phyloP scores from a whole-genome alignment of 1,139 yeast species.

The Pichia sp. region DNA sequence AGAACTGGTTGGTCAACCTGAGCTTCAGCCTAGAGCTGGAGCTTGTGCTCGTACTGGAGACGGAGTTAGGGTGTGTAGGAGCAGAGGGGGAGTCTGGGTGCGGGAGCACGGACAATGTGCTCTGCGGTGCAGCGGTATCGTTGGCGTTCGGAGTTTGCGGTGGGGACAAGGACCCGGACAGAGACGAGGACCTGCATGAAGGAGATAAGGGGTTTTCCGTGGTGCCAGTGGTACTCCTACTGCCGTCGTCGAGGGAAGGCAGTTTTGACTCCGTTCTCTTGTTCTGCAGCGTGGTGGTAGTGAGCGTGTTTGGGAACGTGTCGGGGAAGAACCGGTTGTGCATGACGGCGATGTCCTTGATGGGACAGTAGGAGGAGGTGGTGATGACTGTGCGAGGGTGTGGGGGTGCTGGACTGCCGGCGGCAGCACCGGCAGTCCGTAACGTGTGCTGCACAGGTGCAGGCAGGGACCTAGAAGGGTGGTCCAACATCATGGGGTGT shows the following conservation, averaged over 20 bases:
- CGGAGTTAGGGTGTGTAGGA: neutral
- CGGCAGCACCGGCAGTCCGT: neutral
- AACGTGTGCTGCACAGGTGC: neutral
- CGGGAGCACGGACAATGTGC: too few relatives aligned
- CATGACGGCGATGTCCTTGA: constrained; percentile 4
- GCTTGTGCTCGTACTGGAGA: neutral
- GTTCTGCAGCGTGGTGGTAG: constrained; percentile 5
- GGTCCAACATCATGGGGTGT: neutral
- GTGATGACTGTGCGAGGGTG: neutral
- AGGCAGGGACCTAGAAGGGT: neutral
- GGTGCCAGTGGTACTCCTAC: too few relatives aligned
- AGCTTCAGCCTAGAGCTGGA: constrained; percentile 5
- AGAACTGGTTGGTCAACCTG: constrained; percentile 27
- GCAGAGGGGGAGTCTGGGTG: too few relatives aligned
- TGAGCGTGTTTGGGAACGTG: constrained; percentile 2
- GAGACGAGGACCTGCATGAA: neutral
- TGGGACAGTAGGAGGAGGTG: constrained; percentile 8
- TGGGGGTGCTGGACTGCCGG: neutral
- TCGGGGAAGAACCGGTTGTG: constrained; percentile 2
- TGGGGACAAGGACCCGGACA: neutral
- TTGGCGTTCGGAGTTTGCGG: neutral
- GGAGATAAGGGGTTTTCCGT: too few relatives aligned
- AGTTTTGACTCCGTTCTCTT: neutral
- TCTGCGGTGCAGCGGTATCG: neutral
- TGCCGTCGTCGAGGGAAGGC: neutral